Base-by-base conservation (phyloP, 441 rosid species). In the Macaranga tanarius region DNA sequence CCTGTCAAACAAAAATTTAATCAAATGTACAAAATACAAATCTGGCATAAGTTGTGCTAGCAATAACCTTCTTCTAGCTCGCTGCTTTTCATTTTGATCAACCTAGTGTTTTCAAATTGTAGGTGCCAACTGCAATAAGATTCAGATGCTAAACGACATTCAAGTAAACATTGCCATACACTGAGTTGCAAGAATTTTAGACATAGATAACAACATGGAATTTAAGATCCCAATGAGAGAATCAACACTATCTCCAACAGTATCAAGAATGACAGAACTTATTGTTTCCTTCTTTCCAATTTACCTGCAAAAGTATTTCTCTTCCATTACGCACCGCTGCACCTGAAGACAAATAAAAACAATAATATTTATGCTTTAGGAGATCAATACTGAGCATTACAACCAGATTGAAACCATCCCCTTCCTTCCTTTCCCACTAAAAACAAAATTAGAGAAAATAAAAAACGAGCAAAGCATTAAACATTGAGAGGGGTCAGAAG, bases 291-390 rank as follows among this genome's bases (percentile, higher is more conserved):
- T 19, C 20, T 3, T 71, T 62, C 50, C 61, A 40, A 12, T 10
- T 77, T 77, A 91, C 98, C 91, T 92, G 98, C 25, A 95, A 74
- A 74, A 92, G 79, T 79, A 91, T 81, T 90, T 95, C 98, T 67
- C 84, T 86, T 86, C 98, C 98, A 80, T 77, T 70, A 22, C 85
- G 84, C 61, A 92, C 1, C 58, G 77, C 79, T 11, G 81, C 85
- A 83, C 85, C 97, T 88, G 82, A 79, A 80, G 72, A 28, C 45
- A 71, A 85, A 74, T 40, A 28, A 42, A 1, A 25, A 64, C 11
- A 22, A 26, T 4, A 7, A 31, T 31, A 31, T 2, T 2, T 31
- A 31, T 31, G 38, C 38, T 31, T 31, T 1, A 5, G 38, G 38
- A 31, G 38, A 31, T 31, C 38, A 31, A 31, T 5, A 5, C 38